Evolutionary conservation across 192 early-diverging fungal genomes (phyloP).

Genomic region (Dimargaris cristalligena): DNA sequence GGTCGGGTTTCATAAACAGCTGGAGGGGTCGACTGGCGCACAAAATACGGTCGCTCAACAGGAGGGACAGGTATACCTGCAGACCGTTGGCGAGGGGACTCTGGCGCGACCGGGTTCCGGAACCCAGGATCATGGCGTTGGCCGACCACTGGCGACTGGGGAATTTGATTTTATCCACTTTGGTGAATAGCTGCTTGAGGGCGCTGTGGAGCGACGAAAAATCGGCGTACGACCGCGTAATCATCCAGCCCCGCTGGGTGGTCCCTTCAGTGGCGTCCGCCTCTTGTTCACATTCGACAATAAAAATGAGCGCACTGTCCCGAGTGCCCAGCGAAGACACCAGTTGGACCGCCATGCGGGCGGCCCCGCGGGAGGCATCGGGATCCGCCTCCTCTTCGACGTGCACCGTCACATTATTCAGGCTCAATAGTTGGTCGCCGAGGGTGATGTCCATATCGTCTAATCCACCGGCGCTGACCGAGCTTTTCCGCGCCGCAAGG

Average conservation of each 20-base stretch:
- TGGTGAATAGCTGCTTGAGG: constrained; percentile 4
- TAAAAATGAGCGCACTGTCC: constrained; percentile 7
- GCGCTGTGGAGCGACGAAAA: background rate
- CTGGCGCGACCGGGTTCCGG: background rate
- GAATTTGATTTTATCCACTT: constrained; percentile 10
- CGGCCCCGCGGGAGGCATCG: background rate
- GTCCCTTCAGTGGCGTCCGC: background rate
- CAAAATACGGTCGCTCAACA: background rate
- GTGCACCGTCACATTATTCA: constrained; percentile 6
- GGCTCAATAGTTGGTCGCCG: background rate
- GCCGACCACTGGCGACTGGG: background rate
- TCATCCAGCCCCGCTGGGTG: constrained; percentile 10
- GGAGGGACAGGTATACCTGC: constrained; percentile 5
- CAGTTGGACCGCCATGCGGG: constrained; percentile 1
- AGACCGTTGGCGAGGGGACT: background rate
- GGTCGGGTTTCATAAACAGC: constrained; percentile 11
- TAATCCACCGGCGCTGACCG: background rate
- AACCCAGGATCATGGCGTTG: background rate
- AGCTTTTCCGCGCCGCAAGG: background rate
- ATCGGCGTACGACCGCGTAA: constrained; percentile 12
- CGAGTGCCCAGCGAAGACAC: constrained; percentile 6
- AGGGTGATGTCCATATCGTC: background rate
- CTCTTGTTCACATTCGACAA: constrained; percentile 4
- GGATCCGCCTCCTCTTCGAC: background rate
- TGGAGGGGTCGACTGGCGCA: constrained; percentile 7